These are phyloP conservation scores for Botrytis byssoidea DNA, from an alignment of 2,329 filamentous ascomycete species.

Conservation along the genomic window DNA sequence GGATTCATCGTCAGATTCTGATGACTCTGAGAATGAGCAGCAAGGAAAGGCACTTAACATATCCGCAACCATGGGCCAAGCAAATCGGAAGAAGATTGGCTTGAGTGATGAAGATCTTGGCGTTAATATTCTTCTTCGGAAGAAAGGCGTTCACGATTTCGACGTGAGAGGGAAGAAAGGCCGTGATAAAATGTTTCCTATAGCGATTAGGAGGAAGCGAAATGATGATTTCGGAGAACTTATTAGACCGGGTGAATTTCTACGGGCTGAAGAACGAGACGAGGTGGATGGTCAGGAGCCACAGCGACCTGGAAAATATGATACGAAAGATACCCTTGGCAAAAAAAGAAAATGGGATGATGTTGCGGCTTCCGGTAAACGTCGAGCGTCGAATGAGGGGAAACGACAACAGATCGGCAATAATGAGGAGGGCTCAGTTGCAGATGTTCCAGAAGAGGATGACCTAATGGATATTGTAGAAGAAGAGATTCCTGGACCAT, in stretches of 20 bases:
- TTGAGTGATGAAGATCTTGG: conserved; percentile 88
- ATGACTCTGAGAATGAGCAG: conserved; percentile 85
- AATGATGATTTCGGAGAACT: conserved; percentile 91
- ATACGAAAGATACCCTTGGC: conserved; percentile 64
- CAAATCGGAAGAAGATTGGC: conserved; percentile 79
- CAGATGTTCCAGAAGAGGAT: conserved; percentile 51
- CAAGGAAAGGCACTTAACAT: conserved; percentile 91
- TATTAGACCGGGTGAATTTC: conserved; percentile 90
- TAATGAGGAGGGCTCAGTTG: conserved; percentile 38
- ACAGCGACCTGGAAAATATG: conserved; percentile 49
- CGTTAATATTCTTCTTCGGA: conserved; percentile 83
- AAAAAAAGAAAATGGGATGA: conserved; percentile 96
- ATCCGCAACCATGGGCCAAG: conserved; percentile 79
- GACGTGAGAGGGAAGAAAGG: conserved; percentile 90
- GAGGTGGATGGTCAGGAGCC: conserved; percentile 66
- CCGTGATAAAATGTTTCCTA: conserved; percentile 87
- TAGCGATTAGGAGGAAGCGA: conserved; percentile 74
- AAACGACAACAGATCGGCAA: conserved; percentile 58
- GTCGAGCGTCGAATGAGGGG: conserved; percentile 44
- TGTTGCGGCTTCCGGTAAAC: conserved; percentile 46
- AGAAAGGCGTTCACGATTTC: conserved; percentile 89
- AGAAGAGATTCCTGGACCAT: conserved; percentile 61
- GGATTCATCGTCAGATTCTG: conserved; percentile 80
- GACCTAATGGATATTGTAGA: conserved; percentile 59
- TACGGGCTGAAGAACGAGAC: conserved; percentile 88